Percentiles rank a stretch among this genome's conserved stretches.
phyloP scores from a whole-genome alignment of 2,329 filamentous ascomycete genomes.

The Talaromyces atroroseus region DNA sequence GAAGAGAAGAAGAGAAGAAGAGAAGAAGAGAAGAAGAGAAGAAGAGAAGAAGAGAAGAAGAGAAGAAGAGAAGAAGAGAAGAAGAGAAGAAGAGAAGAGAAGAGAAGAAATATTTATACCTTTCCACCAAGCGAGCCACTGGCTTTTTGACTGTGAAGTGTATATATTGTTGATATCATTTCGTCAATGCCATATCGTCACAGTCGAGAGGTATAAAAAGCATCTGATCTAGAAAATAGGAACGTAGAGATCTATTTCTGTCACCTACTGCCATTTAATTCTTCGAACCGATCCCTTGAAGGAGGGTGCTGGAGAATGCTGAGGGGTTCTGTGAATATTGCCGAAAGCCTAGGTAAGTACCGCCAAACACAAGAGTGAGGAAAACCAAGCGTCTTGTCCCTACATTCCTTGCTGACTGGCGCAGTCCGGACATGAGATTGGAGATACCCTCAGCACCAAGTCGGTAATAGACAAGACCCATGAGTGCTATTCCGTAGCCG shows the following conservation, averaged over 20 bases:
- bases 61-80: neutral
- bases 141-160: neutral
- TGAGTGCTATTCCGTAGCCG: conserved; percentile 70
- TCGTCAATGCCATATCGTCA: conserved; percentile 1
- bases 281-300: neutral
- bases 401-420: neutral
- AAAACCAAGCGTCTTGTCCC: conserved; percentile 4
- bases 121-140: neutral
- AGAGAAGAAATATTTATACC: neutral
- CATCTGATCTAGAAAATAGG: neutral
- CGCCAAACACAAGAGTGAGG: neutral
- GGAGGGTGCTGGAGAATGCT: neutral
- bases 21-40: neutral
- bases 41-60: neutral
- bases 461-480: conserved; percentile 63
- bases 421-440: neutral
- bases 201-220: neutral
- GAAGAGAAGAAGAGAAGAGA: neutral
- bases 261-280: neutral
- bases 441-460: conserved; percentile 55
- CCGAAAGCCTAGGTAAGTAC: neutral
- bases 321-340: conserved; percentile 1
- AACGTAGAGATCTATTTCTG: neutral
- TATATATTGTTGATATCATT: neutral
- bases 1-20: neutral